Evolutionary conservation across 2,329 filamentous ascomycete species (phyloP), one percentile per base, ranked within the genome.

Genomic region (Fusarium haematococcum): DNA sequence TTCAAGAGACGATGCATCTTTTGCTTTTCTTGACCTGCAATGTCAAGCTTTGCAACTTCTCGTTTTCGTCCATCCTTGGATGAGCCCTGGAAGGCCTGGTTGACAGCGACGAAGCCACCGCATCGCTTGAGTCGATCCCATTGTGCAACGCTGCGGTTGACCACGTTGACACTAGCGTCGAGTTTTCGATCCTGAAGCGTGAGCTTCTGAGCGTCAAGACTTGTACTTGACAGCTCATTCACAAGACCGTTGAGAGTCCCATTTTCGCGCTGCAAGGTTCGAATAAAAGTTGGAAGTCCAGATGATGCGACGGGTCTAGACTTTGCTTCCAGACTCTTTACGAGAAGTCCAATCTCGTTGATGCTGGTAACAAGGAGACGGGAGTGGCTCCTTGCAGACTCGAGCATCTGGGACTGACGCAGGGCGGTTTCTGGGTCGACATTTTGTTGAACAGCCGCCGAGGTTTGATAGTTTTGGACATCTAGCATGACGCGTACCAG

Each of bases 71-170:
- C 67, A 14, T 80, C 76, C 41, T 73, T 78, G 10, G 76, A 75
- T 5, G 79, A 80, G n/a, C 79, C 81, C 25, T 81, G 80, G 52
- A 84, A 83, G 0, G 79, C 70, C 50, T 79, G 79, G 45, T 82
- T 80, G 35, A 83, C 57, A 43, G 79, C 78, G 35, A 81, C 75
- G 41, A 84, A 75, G 33, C 73, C 63, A 48, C 68, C 75, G 32
- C 80, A 82, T 32, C 79, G 78, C 63, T 82, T 83, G 48, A 84
- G 76, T 7, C 79, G 73, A 37, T 75, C 70, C 83, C 83, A 84
- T 20, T 81, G 80, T 6, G 71, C 60, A 6, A 67, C 64, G 10
- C 60, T 66, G 18, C 80, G 80, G 32, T 67, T 73, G 13, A 73
- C 45, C 16, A 78, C 64, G 18, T 74, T 80, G 18, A 66, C 70